phyloP scores from a whole-genome alignment of 768 basidiomycete genomes.

The Sistotremastrum suecicum region DNA sequence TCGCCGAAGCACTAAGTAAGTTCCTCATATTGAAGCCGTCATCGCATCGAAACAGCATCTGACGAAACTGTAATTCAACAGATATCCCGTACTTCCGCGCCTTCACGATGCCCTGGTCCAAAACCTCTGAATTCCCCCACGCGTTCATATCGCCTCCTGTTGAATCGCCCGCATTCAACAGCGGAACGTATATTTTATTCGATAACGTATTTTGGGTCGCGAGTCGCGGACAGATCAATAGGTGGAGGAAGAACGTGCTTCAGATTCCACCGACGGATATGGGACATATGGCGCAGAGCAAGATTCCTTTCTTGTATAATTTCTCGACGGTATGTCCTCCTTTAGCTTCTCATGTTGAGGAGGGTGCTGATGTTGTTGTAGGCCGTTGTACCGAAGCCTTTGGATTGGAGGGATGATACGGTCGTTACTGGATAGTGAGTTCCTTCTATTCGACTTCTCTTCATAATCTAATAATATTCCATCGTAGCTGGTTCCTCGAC shows the following conservation, averaged over 20 bases:
- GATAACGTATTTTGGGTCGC: conserved; percentile 53
- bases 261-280: conserved; percentile 40
- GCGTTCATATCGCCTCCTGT: conserved; percentile 51
- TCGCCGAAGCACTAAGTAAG: conserved; percentile 49
- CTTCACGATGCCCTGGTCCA: conserved; percentile 51
- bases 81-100: conserved; percentile 54
- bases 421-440: conserved; percentile 43
- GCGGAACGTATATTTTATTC: conserved; percentile 30
- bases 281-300: conserved; percentile 42
- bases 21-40: conserved; percentile 7
- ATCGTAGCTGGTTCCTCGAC: conserved; percentile 46
- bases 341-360: background rate
- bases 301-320: conserved; percentile 52
- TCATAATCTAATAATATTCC: conserved; percentile 1
- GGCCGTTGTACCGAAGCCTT: conserved; percentile 53
- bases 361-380: too few relatives aligned
- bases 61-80: conserved; percentile 8
- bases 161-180: conserved; percentile 47
- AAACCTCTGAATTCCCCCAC: conserved; percentile 48
- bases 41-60: background rate
- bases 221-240: conserved; percentile 50
- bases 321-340: conserved; percentile 34
- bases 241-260: conserved; percentile 43
- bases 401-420: conserved; percentile 52
- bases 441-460: background rate